Base-by-base conservation (phyloP, 225 moss, liverwort and hornwort species). In the Marchantia paleacea region DNA sequence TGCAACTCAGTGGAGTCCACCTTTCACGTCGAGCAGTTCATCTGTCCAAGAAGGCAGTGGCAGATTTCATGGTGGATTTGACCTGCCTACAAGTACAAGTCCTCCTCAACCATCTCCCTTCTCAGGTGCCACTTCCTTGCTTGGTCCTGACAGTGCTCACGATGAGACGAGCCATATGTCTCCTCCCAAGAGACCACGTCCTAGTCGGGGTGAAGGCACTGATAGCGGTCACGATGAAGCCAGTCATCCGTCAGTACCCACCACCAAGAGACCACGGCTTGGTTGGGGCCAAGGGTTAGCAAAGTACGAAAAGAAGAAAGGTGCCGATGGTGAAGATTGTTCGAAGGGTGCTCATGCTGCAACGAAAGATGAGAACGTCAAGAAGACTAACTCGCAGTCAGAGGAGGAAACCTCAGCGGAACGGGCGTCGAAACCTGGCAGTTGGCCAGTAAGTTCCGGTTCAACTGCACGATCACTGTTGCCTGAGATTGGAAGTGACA, bases 261-360 rank as follows among this genome's bases (percentile, higher is more conserved):
- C 39, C 39, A 39, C 39, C 5, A 99, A 99, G 82, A 90, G 95
- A 12, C 93, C 92, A 75, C 89, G 99, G 53, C 91, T 99, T 75
- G 99, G 99, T 24, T 99, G 99, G 99, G 99, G 99, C 65, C 99
- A 99, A 76, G 99, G 94, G 13, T 88, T 99, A 28, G 99, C 95
- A 9, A 95, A 99, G 54, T 95, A 95, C 69, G 99, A 99, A 83
- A 99, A 91, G 78, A 99, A 95, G 83, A 99, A 99, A 83, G 94
- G 92, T 69, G 90, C 89, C 64, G 97, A 91, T 73, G 84, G 89
- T 5, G 99, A 99, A 29, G 99, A 95, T 65, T 81, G 60, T 78
- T 58, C 73, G 24, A 85, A 81, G 52, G 86, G 80, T 52, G 85
- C 76, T 10, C 81, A 82, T 73, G 81, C 72, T 52, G 81, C 79